phyloP scores from a whole-genome alignment of 495 filamentous ascomycete species.

The Trichoderma reesei region DNA sequence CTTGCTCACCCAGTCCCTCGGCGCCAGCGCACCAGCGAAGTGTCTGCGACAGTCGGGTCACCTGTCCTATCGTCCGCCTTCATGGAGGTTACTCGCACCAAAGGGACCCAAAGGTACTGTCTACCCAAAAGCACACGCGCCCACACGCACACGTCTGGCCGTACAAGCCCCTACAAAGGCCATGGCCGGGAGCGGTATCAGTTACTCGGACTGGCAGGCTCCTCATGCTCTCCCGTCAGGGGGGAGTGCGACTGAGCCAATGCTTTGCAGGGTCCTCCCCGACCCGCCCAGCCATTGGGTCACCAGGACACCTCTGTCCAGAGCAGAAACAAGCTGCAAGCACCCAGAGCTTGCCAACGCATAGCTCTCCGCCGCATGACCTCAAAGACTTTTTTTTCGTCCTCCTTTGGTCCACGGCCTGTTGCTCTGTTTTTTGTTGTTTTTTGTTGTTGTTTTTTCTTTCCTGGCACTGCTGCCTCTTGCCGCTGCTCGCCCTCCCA shows the following conservation, averaged over 20 bases:
- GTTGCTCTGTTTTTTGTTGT: not conserved
- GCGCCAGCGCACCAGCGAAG: slow-evolving; percentile 7
- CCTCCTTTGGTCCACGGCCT: slow-evolving; percentile 5
- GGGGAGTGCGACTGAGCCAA: not conserved
- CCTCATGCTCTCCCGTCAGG: too few relatives aligned
- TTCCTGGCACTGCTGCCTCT: too few relatives aligned
- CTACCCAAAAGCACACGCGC: too few relatives aligned
- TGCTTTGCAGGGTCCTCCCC: slow-evolving; percentile 6
- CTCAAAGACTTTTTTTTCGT: slow-evolving; percentile 9
- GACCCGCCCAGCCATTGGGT: slow-evolving; percentile 7
- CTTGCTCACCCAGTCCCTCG: slow-evolving; percentile 3
- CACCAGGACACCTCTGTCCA: slow-evolving; percentile 6
- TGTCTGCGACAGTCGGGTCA: slow-evolving; percentile 4
- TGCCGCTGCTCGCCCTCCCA: too few relatives aligned
- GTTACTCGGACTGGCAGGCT: too few relatives aligned
- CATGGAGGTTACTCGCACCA: too few relatives aligned
- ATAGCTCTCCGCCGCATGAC: slow-evolving; percentile 8
- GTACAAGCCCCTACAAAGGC: too few relatives aligned
- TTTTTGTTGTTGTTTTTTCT: too few relatives aligned
- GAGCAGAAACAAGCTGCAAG: slow-evolving; percentile 3
- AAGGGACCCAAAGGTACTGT: too few relatives aligned
- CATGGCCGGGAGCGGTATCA: too few relatives aligned
- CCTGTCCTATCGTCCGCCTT: slow-evolving; percentile 2
- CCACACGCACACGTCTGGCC: too few relatives aligned
- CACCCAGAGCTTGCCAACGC: slow-evolving; percentile 5